Evolutionary conservation across 257 asterid species (phyloP), one percentile per base, ranked within the genome.

Genomic region (Salvia hispanica): DNA sequence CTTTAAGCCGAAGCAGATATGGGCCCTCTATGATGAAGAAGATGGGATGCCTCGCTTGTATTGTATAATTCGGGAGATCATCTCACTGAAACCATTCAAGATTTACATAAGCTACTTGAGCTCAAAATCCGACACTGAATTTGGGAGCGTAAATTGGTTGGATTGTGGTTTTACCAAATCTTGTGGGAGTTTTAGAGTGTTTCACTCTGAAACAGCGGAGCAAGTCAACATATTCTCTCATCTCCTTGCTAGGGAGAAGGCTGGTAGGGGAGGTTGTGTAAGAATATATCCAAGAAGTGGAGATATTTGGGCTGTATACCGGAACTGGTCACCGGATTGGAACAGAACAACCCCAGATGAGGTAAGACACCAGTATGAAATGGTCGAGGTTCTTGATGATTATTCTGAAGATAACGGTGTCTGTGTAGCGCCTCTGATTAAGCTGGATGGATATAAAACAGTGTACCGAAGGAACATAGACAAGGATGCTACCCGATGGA

Each of bases 31-130:
- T 63, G 99, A 91, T 34, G 97, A 94, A 78, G 98, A 92, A 76
- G 99, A 94, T 52, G 96, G 99, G 14, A 94, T 94, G 99, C 99
- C 99, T 53, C 99, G 97, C 58, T 74, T 94, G 77, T 94, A 94
- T 69, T 94, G 99, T 76, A 80, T 91, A 79, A 85, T 94, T 74
- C 97, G 97, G 8, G 86, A 88, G 58, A 81, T 91, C 73, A 78
- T 91, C 75, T 91, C 96, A 3, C 72, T 93, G 57, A 86, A 82
- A 18, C 99, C 99, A 65, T 94, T 94, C 65, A 88, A 87, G 88
- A 80, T 91, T 47, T 77, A 77, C 72, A 88, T 91, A 80, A 85
- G 96, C 83, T 87, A 94, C 85, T 77, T 91, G 86, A 88, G 85
- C 82, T 91, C 99, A 4, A 94, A 77, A 77, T 77, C 97, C 1